Evolutionary conservation across 345 rosid species (phyloP).

Genomic region (Linum tenue): DNA sequence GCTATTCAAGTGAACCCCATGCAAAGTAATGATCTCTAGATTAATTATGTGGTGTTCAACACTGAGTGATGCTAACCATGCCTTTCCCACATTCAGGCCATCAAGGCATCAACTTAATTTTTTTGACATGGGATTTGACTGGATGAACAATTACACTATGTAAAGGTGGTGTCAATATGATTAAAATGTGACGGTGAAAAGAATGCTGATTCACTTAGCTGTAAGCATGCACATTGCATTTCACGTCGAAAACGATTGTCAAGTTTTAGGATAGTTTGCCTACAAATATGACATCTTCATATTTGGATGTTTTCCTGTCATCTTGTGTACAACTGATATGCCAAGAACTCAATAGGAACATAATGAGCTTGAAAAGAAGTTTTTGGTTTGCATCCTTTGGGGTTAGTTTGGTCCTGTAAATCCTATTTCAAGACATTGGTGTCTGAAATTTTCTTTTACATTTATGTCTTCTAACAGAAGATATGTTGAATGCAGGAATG

Average conservation of each 20-base stretch:
- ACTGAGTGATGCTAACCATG: neutral
- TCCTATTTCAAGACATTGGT: neutral
- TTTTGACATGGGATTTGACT: too few species aligned
- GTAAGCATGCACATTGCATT: too few species aligned
- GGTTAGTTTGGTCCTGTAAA: neutral
- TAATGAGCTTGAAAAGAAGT: neutral
- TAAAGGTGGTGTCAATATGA: too few species aligned
- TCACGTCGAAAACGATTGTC: too few species aligned
- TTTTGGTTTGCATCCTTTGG: neutral
- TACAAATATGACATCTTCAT: neutral
- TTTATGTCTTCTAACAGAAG: slow-evolving; percentile 7
- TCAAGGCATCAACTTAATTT: neutral
- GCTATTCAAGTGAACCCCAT: slow-evolving; percentile 98
- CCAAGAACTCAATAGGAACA: neutral
- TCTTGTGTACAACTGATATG: neutral
- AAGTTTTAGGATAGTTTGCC: neutral
- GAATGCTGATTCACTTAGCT: too few species aligned
- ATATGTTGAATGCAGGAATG: slow-evolving; percentile 56
- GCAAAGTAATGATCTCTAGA: slow-evolving; percentile 57
- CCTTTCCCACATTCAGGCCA: neutral
- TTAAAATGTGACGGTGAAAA: too few species aligned
- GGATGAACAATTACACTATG: too few species aligned
- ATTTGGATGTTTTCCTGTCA: neutral
- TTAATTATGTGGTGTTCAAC: slow-evolving; percentile 6
- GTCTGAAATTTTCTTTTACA: neutral